Base-by-base conservation (phyloP, 805 yeast species). In the Metschnikowia reukaufii region DNA sequence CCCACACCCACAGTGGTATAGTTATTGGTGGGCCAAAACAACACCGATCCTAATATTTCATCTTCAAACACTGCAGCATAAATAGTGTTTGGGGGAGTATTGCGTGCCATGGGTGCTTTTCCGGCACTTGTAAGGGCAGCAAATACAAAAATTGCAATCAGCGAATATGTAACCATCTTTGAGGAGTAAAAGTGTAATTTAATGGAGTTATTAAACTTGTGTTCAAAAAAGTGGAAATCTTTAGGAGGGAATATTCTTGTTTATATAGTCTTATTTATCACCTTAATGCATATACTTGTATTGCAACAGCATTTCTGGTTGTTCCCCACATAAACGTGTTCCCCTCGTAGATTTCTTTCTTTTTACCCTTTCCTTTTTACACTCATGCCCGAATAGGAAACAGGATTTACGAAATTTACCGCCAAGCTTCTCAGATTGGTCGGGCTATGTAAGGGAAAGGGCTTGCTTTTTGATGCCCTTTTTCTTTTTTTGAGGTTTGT, bases 1-100 rank as follows among this genome's bases (percentile, higher is more conserved):
- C 69, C 62, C n/a, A 70, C 70, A 13, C 52, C 42, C 9, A 69
- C 69, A 35, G 50, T 49, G 17, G 70, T 67, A n/a, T 65, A 48
- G 15, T 73, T 73, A 45, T 67, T 61, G 29, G 49, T 30, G 34
- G 63, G 57, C 17, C 58, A 48, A 48, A 71, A 70, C 16, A 51
- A 48, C 34, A 71, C 64, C 8, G 52, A 30, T 35, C 76, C 76
- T 4, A 51, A 40, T 33, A 67, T 40, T 10, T 49, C 49, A 31
- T 51, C 40, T 34, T 51, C 45, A 40, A 54, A 51, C 2, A 42
- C 37, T 12, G 74, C 74, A 40, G 59, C 52, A 55, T 61, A 66
- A 19, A 49, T 51, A n/a, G 57, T 56, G 9, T 56, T 61, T 9
- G 51, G 47, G 10, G 67, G 65, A 3, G 73, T 67, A 51, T 68